Percentiles rank a stretch among this genome's conserved stretches.
These are phyloP conservation scores for Endothia cerciana DNA, from an alignment of 2,329 filamentous ascomycete genomes.

Conservation along the genomic window DNA sequence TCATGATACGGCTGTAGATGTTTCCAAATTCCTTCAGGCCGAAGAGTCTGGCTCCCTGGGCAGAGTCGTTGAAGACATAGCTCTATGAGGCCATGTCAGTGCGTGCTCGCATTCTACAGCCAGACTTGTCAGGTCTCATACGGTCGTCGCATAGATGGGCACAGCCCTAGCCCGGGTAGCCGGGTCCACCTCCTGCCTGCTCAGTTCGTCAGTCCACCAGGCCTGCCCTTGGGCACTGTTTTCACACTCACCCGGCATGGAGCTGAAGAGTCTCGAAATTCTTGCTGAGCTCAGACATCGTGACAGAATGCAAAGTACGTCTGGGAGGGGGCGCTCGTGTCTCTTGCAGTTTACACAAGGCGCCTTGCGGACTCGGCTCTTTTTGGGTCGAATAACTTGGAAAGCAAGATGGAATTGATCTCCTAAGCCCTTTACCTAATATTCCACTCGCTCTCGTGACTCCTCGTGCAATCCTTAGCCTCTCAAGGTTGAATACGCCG, in stretches of 20 bases:
- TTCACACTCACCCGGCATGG: conserved; percentile 71
- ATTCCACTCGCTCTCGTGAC: conserved; percentile 8
- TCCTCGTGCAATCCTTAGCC: background rate
- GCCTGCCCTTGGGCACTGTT: too few relatives aligned
- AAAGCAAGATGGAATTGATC: conserved; percentile 2
- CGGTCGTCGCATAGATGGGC: conserved; percentile 93
- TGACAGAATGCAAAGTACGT: conserved; percentile 19
- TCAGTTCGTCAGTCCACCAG: background rate
- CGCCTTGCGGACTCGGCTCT: background rate
- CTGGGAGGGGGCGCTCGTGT: background rate
- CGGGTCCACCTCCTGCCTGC: conserved; percentile 78
- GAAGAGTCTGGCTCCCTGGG: conserved; percentile 92
- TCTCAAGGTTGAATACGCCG: conserved; percentile 5
- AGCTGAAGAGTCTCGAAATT: conserved; percentile 86
- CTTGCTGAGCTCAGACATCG: conserved; percentile 55
- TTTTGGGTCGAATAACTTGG: too few relatives aligned
- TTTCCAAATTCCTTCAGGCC: conserved; percentile 97
- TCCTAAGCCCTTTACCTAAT: conserved; percentile 14
- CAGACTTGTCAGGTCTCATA: conserved; percentile 38
- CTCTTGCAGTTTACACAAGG: background rate
- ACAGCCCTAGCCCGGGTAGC: conserved; percentile 87
- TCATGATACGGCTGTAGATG: conserved; percentile 97
- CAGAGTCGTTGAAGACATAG: conserved; percentile 93
- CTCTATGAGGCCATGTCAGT: conserved; percentile 57
- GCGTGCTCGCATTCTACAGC: background rate